phyloP scores from a whole-genome alignment of 78 protist species.

The Dictyostelium citrinum region DNA sequence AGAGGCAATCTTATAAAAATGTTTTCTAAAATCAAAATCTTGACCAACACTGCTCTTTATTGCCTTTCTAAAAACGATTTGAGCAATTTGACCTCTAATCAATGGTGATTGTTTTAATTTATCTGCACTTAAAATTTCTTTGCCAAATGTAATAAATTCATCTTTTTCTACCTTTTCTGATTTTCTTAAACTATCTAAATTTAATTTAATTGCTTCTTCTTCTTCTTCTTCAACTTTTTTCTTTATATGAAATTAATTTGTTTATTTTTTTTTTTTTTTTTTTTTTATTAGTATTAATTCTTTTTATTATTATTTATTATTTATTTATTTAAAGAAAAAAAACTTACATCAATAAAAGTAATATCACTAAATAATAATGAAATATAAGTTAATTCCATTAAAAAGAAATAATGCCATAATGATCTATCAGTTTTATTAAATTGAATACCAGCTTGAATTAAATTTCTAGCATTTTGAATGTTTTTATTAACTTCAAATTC shows the following conservation, averaged over 20 bases:
- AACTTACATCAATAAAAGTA: not conserved
- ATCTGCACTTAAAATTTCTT: slow-evolving; percentile 20
- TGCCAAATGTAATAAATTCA: slow-evolving; percentile 48
- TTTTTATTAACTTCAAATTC: slow-evolving; percentile 48
- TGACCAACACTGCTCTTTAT: not conserved
- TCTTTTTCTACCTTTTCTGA: not conserved
- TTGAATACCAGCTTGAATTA: slow-evolving; percentile 61
- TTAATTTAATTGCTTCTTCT: not conserved
- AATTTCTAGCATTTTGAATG: slow-evolving; percentile 24
- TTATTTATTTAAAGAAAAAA: not conserved
- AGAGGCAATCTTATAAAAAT: slow-evolving; percentile 36
- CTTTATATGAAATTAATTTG: not conserved
- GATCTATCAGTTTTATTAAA: slow-evolving; percentile 9
- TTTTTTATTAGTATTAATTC: no score
- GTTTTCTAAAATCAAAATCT: slow-evolving; percentile 65
- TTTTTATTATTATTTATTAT: not conserved
- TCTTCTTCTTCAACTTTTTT: not conserved
- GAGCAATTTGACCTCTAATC: slow-evolving; percentile 48
- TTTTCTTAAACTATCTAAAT: not conserved
- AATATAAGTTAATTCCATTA: slow-evolving; percentile 35
- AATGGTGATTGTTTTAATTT: not conserved
- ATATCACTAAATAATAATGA: slow-evolving; percentile 4
- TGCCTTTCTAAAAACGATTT: slow-evolving; percentile 34
- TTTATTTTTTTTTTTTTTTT: no score
- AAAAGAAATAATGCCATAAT: slow-evolving; percentile 51